These are phyloP conservation scores for Tuctoria greenei DNA, from an alignment of 176 grass and related monocot genomes.

Conservation along the genomic window DNA sequence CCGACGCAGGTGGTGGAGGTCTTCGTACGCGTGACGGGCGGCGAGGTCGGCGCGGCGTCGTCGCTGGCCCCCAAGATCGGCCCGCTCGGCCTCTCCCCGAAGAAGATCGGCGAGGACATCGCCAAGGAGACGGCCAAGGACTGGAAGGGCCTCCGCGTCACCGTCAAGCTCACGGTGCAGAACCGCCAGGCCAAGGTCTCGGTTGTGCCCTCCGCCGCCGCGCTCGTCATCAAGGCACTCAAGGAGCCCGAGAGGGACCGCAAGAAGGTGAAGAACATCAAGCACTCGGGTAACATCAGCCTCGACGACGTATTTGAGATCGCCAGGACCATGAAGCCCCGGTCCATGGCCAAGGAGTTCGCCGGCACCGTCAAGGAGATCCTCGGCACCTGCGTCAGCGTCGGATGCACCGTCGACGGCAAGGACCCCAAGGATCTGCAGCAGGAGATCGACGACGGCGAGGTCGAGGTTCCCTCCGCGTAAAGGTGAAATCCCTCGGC, in stretches of 20 bases:
- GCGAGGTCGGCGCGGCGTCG: constrained; percentile 84
- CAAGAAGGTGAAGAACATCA: constrained; percentile 84
- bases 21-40: constrained; percentile 86
- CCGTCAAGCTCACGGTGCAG: constrained; percentile 93
- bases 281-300: constrained; percentile 77
- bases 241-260: constrained; percentile 84
- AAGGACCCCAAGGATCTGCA: constrained; percentile 89
- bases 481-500: constrained; percentile 27
- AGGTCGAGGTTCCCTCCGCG: constrained; percentile 68
- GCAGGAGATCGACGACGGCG: constrained; percentile 68
- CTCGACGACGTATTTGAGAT: constrained; percentile 81
- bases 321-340: constrained; percentile 51
- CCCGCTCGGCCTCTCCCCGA: constrained; percentile 86
- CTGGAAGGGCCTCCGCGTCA: constrained; percentile 94
- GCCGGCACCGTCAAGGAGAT: constrained; percentile 76
- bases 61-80: constrained; percentile 93
- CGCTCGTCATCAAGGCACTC: constrained; percentile 80
- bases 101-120: constrained; percentile 97
- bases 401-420: constrained; percentile 77
- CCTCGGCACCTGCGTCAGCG: constrained; percentile 76
- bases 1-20: constrained; percentile 85
- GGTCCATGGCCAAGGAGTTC: constrained; percentile 88
- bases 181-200: constrained; percentile 95
- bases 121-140: constrained; percentile 98
- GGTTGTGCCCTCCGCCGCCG: constrained; percentile 78